A percentile compares a stretch with the other conserved stretches of the same genome.
Evolutionary conservation across 1,284 basidiomycete species (phyloP).

Genomic region (Fomitiporia mediterranea): DNA sequence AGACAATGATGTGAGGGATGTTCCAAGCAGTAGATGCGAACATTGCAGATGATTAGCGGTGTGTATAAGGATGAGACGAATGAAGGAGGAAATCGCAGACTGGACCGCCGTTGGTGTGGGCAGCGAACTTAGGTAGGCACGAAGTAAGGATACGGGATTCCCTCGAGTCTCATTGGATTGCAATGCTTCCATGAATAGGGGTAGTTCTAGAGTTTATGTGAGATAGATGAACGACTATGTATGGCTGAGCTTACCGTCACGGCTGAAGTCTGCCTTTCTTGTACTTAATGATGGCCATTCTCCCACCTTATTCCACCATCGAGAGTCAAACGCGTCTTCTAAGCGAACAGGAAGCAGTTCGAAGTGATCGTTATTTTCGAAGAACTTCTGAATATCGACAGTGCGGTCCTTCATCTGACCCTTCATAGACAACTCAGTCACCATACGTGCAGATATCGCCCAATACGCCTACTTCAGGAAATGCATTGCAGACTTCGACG

Average conservation of each 20-base stretch:
- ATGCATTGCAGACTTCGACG: slow-evolving; percentile 61
- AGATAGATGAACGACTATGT: not conserved
- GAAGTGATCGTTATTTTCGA: slow-evolving; percentile 46
- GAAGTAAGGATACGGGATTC: slow-evolving; percentile 48
- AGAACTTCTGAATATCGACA: slow-evolving; percentile 42
- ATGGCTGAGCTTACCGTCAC: too few relatives aligned
- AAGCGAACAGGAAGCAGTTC: slow-evolving; percentile 58
- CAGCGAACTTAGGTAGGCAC: slow-evolving; percentile 59
- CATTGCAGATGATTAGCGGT: slow-evolving; percentile 54
- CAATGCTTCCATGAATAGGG: not conserved
- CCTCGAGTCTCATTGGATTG: not conserved
- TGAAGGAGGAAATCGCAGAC: slow-evolving; percentile 57
- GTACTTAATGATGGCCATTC: slow-evolving; percentile 35
- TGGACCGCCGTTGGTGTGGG: slow-evolving; percentile 75
- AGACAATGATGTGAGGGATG: slow-evolving; percentile 76
- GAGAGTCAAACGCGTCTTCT: slow-evolving; percentile 67
- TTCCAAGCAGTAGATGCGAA: slow-evolving; percentile 78
- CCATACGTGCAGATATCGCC: not conserved
- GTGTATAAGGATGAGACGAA: slow-evolving; percentile 65
- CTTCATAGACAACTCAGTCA: slow-evolving; percentile 21
- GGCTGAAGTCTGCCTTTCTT: slow-evolving; percentile 42
- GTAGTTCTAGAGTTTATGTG: slow-evolving; percentile 2
- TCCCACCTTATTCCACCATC: slow-evolving; percentile 56
- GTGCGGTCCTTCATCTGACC: slow-evolving; percentile 52
- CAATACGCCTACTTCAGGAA: slow-evolving; percentile 44